phyloP scores from a whole-genome alignment of 1,284 basidiomycete genomes.

The Mycosarcoma maydis region DNA sequence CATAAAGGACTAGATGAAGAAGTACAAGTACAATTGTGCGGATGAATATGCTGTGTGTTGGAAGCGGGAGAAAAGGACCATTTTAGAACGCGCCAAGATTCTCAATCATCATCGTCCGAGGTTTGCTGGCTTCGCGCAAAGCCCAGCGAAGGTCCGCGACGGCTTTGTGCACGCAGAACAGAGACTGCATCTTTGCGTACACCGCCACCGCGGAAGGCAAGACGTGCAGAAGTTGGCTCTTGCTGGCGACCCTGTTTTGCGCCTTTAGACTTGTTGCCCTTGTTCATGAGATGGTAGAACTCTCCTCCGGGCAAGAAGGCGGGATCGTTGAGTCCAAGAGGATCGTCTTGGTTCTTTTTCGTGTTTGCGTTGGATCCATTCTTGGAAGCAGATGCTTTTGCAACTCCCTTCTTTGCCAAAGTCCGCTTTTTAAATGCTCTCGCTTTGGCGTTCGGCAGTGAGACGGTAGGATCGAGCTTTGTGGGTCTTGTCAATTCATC shows the following conservation, averaged over 20 bases:
- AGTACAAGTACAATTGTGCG: constrained; percentile 13
- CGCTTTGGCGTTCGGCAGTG: constrained; percentile 49
- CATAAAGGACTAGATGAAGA: neutral
- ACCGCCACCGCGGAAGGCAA: constrained; percentile 38
- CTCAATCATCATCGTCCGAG: constrained; percentile 27
- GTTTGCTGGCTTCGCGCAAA: constrained; percentile 41
- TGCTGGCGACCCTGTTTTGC: constrained; percentile 14
- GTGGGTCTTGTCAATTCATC: constrained; percentile 34
- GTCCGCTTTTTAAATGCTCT: constrained; percentile 53
- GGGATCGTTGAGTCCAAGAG: constrained; percentile 60
- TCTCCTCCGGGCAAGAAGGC: constrained; percentile 61
- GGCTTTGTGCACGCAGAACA: constrained; percentile 31
- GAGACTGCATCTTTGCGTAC: constrained; percentile 37
- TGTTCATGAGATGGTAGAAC: constrained; percentile 43
- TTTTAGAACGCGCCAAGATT: neutral
- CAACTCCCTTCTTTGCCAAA: constrained; percentile 9
- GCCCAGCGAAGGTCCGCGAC: constrained; percentile 37
- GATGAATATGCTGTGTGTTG: neutral
- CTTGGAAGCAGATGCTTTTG: constrained; percentile 5
- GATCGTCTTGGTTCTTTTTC: constrained; percentile 53
- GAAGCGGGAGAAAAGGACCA: neutral
- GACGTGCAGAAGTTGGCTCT: constrained; percentile 15
- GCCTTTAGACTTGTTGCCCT: constrained; percentile 23
- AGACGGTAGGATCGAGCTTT: constrained; percentile 33
- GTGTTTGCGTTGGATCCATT: constrained; percentile 7